A percentile compares a stretch with the other conserved stretches of the same genome.
phyloP scores from a whole-genome alignment of 1,284 basidiomycete genomes.

The Cryptococcus deneoformans region DNA sequence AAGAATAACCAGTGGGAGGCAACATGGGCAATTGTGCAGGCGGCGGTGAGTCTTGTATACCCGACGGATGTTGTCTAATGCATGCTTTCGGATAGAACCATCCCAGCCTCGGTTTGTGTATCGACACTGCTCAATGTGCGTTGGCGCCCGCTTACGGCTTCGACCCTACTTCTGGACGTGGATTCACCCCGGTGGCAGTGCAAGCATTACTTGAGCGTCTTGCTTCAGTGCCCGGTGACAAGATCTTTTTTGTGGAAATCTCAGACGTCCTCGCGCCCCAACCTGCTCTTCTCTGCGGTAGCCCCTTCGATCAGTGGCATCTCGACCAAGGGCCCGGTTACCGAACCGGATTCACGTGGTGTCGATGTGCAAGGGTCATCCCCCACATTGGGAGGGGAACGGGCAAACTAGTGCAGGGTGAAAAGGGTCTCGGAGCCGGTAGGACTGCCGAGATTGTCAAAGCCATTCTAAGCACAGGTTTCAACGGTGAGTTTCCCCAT shows the following conservation, averaged over 20 bases:
- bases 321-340: too few species aligned
- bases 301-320: conserved; percentile 7
- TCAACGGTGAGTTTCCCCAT: too few species aligned
- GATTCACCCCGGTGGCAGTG: conserved; percentile 2
- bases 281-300: conserved; percentile 10
- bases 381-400: too few species aligned
- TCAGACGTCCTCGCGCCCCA: conserved; percentile 14
- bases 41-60: conserved; percentile 6
- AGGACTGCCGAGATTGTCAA: too few species aligned
- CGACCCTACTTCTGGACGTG: conserved; percentile 8
- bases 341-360: too few species aligned
- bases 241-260: conserved; percentile 18
- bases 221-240: conserved; percentile 9
- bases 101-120: conserved; percentile 19
- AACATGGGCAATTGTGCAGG: conserved; percentile 16
- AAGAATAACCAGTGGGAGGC: conserved; percentile 14
- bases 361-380: too few species aligned
- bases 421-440: too few species aligned
- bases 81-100: conserved; percentile 8
- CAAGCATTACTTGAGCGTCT: conserved; percentile 8
- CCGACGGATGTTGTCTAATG: background rate
- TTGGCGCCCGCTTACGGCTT: conserved; percentile 17
- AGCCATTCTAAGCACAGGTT: too few species aligned
- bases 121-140: conserved; percentile 17
- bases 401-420: too few species aligned